phyloP scores from a whole-genome alignment of 768 basidiomycete species.

The Amyloporia xantha region DNA sequence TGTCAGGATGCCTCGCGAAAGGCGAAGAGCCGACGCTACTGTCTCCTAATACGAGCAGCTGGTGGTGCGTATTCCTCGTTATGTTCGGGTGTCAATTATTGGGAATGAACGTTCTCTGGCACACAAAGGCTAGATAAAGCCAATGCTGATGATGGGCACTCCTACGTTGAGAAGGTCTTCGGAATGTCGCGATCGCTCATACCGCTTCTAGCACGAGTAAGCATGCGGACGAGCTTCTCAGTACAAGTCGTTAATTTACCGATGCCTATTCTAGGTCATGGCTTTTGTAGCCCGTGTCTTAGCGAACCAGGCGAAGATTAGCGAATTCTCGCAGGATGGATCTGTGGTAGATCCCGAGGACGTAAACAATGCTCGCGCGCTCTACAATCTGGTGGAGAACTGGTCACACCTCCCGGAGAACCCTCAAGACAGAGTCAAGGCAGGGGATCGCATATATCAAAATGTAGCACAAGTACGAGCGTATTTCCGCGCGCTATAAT shows the following conservation, averaged over 20 bases:
- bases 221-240: constrained; percentile 9
- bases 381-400: constrained; percentile 22
- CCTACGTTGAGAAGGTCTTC: constrained; percentile 40
- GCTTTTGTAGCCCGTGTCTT: constrained; percentile 19
- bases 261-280: constrained; percentile 12
- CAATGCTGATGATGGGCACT: constrained; percentile 24
- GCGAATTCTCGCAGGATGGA: constrained; percentile 6
- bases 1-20: constrained; percentile 31
- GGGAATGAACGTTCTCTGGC: no score
- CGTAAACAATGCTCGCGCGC: constrained; percentile 18
- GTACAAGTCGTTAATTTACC: constrained; percentile 1
- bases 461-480: constrained; percentile 28
- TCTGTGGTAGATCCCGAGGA: constrained; percentile 11
- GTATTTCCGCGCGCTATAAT: constrained; percentile 9
- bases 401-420: constrained; percentile 20
- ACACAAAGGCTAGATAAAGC: constrained; percentile 27
- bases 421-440: constrained; percentile 22
- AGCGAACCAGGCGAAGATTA: neutral
- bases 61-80: constrained; percentile 35
- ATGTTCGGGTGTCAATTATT: no score
- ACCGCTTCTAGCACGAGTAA: constrained; percentile 24
- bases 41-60: constrained; percentile 28
- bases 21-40: constrained; percentile 30
- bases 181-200: constrained; percentile 30
- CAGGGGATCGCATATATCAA: constrained; percentile 31